phyloP scores from a whole-genome alignment of 805 yeast species.

The Kodamaea kaohsiungensis region DNA sequence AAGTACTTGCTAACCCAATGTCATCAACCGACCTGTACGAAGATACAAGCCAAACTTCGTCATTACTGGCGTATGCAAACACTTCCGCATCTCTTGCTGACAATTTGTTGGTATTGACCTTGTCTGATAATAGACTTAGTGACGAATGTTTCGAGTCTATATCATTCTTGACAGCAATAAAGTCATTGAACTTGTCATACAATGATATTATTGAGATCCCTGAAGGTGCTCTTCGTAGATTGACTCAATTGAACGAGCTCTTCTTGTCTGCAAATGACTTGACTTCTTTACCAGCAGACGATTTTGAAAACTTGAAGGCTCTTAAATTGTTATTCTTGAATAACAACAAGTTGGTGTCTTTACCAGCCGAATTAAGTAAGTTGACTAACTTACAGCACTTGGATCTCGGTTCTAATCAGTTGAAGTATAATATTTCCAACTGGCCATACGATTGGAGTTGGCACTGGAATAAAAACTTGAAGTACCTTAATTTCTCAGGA shows the following conservation, averaged over 20 bases:
- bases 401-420: constrained; percentile 88
- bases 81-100: constrained; percentile 40
- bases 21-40: constrained; percentile 6
- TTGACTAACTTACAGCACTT: constrained; percentile 62
- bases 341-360: constrained; percentile 78
- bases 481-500: constrained; percentile 86
- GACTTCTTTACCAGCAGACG: constrained; percentile 81
- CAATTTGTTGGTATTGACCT: constrained; percentile 55
- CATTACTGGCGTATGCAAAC: constrained; percentile 1
- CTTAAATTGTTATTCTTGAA: constrained; percentile 69
- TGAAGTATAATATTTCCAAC: constrained; percentile 90
- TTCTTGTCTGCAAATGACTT: constrained; percentile 83
- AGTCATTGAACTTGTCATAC: constrained; percentile 73
- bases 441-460: constrained; percentile 98
- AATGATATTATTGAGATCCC: constrained; percentile 86
- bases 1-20: not conserved
- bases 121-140: constrained; percentile 81
- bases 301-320: constrained; percentile 60
- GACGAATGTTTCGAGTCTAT: constrained; percentile 76
- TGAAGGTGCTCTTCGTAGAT: constrained; percentile 59
- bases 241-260: constrained; percentile 59
- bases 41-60: constrained; percentile 5
- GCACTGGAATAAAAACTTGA: constrained; percentile 77
- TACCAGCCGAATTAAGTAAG: constrained; percentile 86
- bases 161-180: constrained; percentile 57